phyloP scores from a whole-genome alignment of 1,284 basidiomycete genomes.

The Ceratobasidium sp. region DNA sequence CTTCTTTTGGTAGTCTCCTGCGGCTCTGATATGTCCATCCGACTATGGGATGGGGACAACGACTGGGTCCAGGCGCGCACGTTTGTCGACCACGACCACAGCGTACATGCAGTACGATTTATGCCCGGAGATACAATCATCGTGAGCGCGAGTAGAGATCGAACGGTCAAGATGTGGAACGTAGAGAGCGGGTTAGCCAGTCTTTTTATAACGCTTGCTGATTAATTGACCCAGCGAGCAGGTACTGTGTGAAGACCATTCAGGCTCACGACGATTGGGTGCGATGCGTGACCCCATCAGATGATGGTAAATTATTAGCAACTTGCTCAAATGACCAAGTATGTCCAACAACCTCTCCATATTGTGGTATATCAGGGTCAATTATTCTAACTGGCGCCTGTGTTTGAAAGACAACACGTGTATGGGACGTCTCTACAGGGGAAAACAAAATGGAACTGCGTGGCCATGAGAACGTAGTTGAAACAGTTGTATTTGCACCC shows the following conservation, averaged over 20 bases:
- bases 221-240: conserved; percentile 46
- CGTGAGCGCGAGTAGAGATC: conserved; percentile 87
- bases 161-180: conserved; percentile 88
- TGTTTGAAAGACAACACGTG: conserved; percentile 72
- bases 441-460: conserved; percentile 84
- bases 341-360: conserved; percentile 49
- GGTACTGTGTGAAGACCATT: conserved; percentile 70
- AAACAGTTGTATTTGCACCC: conserved; percentile 86
- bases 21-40: conserved; percentile 89
- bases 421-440: conserved; percentile 82
- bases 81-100: conserved; percentile 90
- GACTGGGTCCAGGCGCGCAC: conserved; percentile 91
- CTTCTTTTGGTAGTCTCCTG: conserved; percentile 73
- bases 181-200: conserved; percentile 77
- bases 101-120: conserved; percentile 85
- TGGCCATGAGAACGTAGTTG: conserved; percentile 89
- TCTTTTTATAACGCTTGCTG: conserved; percentile 24
- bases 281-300: conserved; percentile 72
- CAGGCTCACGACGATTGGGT: conserved; percentile 78
- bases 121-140: conserved; percentile 85
- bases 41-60: conserved; percentile 90
- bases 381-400: conserved; percentile 10
- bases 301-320: conserved; percentile 78
- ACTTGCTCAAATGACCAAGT: conserved; percentile 90
- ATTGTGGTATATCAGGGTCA: too few relatives aligned